phyloP scores from a whole-genome alignment of 768 basidiomycete genomes.

The Termitomyces sp. region DNA sequence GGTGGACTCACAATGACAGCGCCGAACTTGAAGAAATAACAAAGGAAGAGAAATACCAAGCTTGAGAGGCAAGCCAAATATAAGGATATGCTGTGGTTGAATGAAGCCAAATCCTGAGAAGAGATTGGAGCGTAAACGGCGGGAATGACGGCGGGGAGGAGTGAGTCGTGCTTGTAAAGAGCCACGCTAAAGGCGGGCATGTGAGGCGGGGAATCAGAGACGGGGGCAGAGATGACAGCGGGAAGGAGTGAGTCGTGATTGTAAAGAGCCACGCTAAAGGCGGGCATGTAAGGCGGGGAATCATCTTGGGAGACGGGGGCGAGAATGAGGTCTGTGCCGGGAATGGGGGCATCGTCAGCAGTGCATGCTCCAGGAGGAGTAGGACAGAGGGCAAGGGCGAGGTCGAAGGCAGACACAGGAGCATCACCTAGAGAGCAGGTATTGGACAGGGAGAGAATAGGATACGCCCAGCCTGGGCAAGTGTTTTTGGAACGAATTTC shows the following conservation, averaged over 20 bases:
- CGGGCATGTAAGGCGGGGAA: too few species aligned
- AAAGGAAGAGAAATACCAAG: neutral
- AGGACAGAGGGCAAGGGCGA: neutral
- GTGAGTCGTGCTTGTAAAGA: too few species aligned
- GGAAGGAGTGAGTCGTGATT: too few species aligned
- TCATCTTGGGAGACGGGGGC: neutral
- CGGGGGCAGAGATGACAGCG: too few species aligned
- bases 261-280: too few species aligned
- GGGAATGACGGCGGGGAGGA: neutral
- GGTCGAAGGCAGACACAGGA: neutral
- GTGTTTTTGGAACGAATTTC: too few species aligned
- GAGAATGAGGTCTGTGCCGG: neutral
- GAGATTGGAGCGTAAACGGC: neutral
- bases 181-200: too few species aligned
- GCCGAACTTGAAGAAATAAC: neutral
- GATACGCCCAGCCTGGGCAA: neutral
- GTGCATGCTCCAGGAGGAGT: neutral
- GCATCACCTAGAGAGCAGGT: neutral
- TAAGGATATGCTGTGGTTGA: neutral
- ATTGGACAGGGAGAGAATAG: neutral
- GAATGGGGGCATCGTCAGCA: neutral
- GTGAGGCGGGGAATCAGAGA: neutral
- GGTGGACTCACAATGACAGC: neutral
- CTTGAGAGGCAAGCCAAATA: neutral
- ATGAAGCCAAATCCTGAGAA: too few species aligned